Percentiles rank a stretch among this genome's conserved stretches.
These are phyloP conservation scores for Gamsiella multidivaricata DNA, from an alignment of 192 early-diverging fungal species.

Conservation along the genomic window DNA sequence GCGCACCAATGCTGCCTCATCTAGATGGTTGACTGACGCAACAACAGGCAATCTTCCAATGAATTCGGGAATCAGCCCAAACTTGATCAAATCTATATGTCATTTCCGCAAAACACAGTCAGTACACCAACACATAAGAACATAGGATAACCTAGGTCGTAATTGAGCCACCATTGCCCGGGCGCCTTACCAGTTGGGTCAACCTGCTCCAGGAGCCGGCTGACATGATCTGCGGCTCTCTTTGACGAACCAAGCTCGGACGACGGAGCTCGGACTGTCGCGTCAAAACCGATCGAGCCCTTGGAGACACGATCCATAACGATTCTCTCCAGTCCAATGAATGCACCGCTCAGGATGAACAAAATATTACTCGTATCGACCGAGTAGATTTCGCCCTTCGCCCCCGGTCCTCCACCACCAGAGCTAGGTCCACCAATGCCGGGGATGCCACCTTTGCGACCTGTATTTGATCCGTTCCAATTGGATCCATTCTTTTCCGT, in stretches of 20 bases:
- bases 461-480: slow-evolving; percentile 30
- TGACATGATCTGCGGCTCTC: slow-evolving; percentile 29
- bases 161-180: too few relatives aligned
- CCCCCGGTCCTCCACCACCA: slow-evolving; percentile 37
- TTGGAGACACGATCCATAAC: slow-evolving; percentile 81
- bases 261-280: slow-evolving; percentile 57
- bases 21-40: slow-evolving; percentile 77
- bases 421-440: slow-evolving; percentile 43
- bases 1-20: slow-evolving; percentile 73
- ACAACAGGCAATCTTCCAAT: slow-evolving; percentile 90
- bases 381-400: slow-evolving; percentile 84
- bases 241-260: slow-evolving; percentile 37
- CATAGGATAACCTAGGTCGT: too few relatives aligned
- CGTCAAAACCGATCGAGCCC: slow-evolving; percentile 86
- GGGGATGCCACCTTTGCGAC: slow-evolving; percentile 33
- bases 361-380: slow-evolving; percentile 93
- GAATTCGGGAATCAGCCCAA: slow-evolving; percentile 91
- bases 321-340: slow-evolving; percentile 87
- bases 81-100: slow-evolving; percentile 78
- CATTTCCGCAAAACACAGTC: too few relatives aligned
- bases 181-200: slow-evolving; percentile 29
- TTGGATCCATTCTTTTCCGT: slow-evolving; percentile 80
- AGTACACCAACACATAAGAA: too few relatives aligned
- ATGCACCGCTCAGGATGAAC: slow-evolving; percentile 91
- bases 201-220: slow-evolving; percentile 37